Base-by-base conservation (phyloP, 768 basidiomycete species). In the Serendipita sp. region DNA sequence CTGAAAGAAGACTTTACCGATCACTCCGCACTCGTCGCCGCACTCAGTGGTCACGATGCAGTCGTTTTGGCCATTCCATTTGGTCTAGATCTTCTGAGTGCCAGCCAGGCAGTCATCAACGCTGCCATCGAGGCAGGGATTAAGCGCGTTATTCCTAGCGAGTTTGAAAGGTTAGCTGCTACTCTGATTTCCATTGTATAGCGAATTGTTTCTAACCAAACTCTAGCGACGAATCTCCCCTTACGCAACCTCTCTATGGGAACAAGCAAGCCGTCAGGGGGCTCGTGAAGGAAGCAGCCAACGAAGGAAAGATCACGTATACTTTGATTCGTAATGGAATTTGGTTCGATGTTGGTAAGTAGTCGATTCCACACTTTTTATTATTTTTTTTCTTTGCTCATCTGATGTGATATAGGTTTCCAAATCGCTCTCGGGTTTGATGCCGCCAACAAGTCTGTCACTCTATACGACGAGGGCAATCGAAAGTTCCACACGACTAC, bases 71-170 rank as follows among this genome's bases (percentile, higher is more conserved):
- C 33, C 11, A n/a, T 31, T n/a, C 16, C 27, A 34, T 23, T 10
- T 34, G 33, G 34, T 10, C 27, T 8, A 5, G 55, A 60, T 4
- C 34, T 60, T 29, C 10, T 27, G 18, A 8, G 23, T 60, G 34
- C 55, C 16, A 60, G 23, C 8, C 16, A 36, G n/a, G 34, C 55
- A 4, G 31, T 60, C 27, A n/a, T 60, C 55, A 27, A 60, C 23
- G 55, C 55, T 31, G 55, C 55, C 31, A 60, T 60, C 33, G 55
- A 60, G 33, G 55, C 55, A 8, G 55, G 55, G 8, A 34, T 60
- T 10, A 60, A 60, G 27, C 23, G 23, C 0, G n/a, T 60, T n/a
- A 60, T 60, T 29, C 55, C 55, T 27, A 60, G 55, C 55, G 55
- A 60, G 23, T 60, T 31, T 31, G 55, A 34, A 31, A 27, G 55